Evolutionary conservation across 129 eudicot genomes (phyloP), one percentile per base, ranked within the genome.

Genomic region (Artemisia argyi): DNA sequence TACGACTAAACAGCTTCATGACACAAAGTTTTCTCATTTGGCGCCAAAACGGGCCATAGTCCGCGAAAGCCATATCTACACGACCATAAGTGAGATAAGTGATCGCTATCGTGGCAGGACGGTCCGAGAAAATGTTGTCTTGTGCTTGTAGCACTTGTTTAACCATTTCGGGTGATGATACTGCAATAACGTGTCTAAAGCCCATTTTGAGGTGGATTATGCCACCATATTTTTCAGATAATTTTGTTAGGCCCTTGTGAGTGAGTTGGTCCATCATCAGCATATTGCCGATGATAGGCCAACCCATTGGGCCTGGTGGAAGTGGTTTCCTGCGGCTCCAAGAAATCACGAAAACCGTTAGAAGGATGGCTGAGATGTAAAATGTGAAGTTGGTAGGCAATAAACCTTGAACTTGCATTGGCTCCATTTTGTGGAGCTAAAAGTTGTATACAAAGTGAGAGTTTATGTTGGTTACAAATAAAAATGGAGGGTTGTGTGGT

Each of bases 31-130:
- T 89, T 2, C 96, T 72, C 96, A 89, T 86, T 60, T 89, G 96
- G 7, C 96, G 87, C 96, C 96, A 89, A 44, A 89, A 86, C 52
- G 89, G 91, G 53, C 91, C 96, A 69, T 89, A 89, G 57, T 89
- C 80, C 18, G 89, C 91, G 11, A 89, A 89, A 0, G 91, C 96
- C 96, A 89, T 89, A 72, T 89, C 91, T 5, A 89, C 96, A 2
- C 91, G 82, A 35, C 86, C 74, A 50, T 89, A 89, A 4, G 96
- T 89, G 0, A 89, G 78, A 71, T 86, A 89, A n/a, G 82, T 86
- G 52, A 86, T 86, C 55, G 88, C 88, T 14, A 86, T 72, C 7
- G 89, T 81, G 13, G 87, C 87, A 0, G 96, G 96, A 1, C 96
- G 85, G 79, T 89, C 84, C 3, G 96, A 76, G 74, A 81, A 86